Conservation (phyloP, 495 filamentous ascomycete genomes). For the Cercophora scortea region DNA sequence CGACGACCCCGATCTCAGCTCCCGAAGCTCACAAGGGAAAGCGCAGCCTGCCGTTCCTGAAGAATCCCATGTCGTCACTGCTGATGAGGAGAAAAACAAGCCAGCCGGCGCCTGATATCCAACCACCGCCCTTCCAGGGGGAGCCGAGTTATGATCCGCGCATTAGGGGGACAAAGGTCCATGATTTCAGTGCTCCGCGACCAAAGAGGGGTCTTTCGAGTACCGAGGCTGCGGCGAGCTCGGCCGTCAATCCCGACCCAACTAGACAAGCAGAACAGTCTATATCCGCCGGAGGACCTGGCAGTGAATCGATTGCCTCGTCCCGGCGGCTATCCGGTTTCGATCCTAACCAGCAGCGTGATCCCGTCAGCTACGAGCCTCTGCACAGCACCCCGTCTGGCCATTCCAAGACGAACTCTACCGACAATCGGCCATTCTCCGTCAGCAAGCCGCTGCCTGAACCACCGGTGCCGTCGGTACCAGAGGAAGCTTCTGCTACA, state of each 20-base stretch:
- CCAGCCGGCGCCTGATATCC: slow-evolving; percentile 36
- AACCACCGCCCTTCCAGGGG: slow-evolving; percentile 40
- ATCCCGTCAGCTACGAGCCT: too few species aligned
- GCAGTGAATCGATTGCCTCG: too few species aligned
- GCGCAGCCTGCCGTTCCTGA: slow-evolving; percentile 44
- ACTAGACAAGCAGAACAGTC: too few species aligned
- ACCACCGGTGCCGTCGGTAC: slow-evolving; percentile 22
- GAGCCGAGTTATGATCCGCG: slow-evolving; percentile 62
- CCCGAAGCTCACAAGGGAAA: slow-evolving; percentile 46
- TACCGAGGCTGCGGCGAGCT: slow-evolving; percentile 5
- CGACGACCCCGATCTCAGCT: slow-evolving; percentile 52
- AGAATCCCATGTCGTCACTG: slow-evolving; percentile 41
- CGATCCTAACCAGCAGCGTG: too few species aligned
- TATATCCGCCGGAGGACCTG: too few species aligned
- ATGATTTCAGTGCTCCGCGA: slow-evolving; percentile 85
- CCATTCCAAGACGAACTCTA: not conserved
- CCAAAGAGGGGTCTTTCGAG: slow-evolving; percentile 44
- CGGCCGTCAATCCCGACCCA: not conserved
- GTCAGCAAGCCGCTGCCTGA: slow-evolving; percentile 6
- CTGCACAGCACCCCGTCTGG: not conserved
- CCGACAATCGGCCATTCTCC: not conserved
- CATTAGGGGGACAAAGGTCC: slow-evolving; percentile 75
- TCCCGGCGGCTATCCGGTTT: too few species aligned
- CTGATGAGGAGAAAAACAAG: slow-evolving; percentile 32
- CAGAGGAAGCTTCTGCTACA: slow-evolving; percentile 22